These are phyloP conservation scores for Adansonia rubrostipa DNA, from an alignment of 441 rosid species.

Conservation along the genomic window DNA sequence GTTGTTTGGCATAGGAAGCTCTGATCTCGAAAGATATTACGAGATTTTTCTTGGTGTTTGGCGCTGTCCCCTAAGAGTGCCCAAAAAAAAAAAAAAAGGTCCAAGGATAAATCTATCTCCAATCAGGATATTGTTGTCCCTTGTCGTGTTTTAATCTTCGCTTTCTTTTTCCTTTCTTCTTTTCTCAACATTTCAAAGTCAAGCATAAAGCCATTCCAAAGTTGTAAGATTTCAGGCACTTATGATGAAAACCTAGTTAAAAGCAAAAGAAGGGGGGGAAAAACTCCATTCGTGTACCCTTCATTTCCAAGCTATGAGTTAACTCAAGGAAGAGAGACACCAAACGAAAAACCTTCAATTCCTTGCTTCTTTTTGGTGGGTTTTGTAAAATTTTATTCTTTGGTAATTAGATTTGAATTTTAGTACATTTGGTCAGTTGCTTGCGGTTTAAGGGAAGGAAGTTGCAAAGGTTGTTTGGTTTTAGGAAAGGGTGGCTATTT, in stretches of 20 bases:
- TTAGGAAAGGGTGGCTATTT: conserved; percentile 22
- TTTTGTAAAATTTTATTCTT: not conserved
- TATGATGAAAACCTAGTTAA: not conserved
- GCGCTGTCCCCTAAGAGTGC: conserved; percentile 51
- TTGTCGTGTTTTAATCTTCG: conserved; percentile 35
- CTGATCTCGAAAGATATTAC: conserved; percentile 62
- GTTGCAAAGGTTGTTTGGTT: not conserved
- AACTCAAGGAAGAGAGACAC: not conserved
- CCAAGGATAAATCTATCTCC: conserved; percentile 43
- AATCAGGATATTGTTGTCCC: conserved; percentile 46
- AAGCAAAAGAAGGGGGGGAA: not conserved
- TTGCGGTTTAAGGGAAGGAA: conserved; percentile 5
- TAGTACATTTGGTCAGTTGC: not conserved
- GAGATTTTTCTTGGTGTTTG: conserved; percentile 57
- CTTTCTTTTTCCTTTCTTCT: not conserved
- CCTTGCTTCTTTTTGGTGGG: not conserved
- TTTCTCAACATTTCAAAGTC: conserved; percentile 33
- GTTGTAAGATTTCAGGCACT: conserved; percentile 25
- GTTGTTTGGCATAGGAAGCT: conserved; percentile 52
- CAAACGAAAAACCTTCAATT: not conserved
- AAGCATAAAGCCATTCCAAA: conserved; percentile 24
- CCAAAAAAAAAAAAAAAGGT: conserved; percentile 22
- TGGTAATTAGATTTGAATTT: conserved; percentile 7
- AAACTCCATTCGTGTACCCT: conserved; percentile 8
- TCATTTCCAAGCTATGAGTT: conserved; percentile 7